These are phyloP conservation scores for Monosporozyma aquatica DNA, from an alignment of 805 yeast species.

Conservation along the genomic window DNA sequence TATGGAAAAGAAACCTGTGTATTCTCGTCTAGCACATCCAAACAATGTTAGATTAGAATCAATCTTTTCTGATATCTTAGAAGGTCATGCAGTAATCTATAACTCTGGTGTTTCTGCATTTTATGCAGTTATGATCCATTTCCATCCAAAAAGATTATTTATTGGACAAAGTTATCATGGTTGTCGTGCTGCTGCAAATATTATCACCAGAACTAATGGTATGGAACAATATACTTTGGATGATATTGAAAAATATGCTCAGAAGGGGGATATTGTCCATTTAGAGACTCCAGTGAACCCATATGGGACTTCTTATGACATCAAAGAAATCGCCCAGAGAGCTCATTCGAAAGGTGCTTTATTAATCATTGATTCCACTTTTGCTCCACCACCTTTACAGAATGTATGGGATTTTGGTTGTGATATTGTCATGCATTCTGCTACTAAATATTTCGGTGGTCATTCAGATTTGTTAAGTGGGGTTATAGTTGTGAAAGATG, in stretches of 20 bases:
- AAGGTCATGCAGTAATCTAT: constrained; percentile 59
- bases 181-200: constrained; percentile 56
- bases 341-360: constrained; percentile 75
- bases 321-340: constrained; percentile 49
- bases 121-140: constrained; percentile 59
- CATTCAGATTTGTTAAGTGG: constrained; percentile 89
- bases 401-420: constrained; percentile 78
- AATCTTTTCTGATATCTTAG: constrained; percentile 49
- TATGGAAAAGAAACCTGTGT: constrained; percentile 37
- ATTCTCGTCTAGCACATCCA: constrained; percentile 72
- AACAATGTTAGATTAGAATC: constrained; percentile 60
- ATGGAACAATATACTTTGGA: constrained; percentile 42
- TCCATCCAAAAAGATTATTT: constrained; percentile 64
- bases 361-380: constrained; percentile 72
- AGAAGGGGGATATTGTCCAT: constrained; percentile 68
- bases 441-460: constrained; percentile 92
- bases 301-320: constrained; percentile 55
- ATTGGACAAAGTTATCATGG: constrained; percentile 85
- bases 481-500: constrained; percentile 55
- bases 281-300: constrained; percentile 89
- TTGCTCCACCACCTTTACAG: constrained; percentile 87
- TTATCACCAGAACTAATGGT: constrained; percentile 54
- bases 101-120: constrained; percentile 78
- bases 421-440: constrained; percentile 87
- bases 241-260: constrained; percentile 38